Evolutionary conservation across 2,329 filamentous ascomycete species (phyloP), one percentile per base, ranked within the genome.

Genomic region (Cryphonectria parasitica): DNA sequence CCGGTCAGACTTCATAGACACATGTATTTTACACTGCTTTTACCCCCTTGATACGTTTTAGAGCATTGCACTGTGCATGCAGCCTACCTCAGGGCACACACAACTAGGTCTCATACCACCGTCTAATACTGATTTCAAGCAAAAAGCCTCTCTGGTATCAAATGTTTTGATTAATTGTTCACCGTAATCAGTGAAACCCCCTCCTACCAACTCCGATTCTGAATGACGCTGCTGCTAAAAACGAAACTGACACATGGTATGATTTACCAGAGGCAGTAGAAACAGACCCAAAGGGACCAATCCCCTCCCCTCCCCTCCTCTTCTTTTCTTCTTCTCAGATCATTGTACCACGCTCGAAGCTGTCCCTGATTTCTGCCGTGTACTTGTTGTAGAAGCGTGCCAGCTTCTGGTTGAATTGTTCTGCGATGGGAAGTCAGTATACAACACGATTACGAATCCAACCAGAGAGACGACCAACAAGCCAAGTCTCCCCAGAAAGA

Each of bases 401-500:
- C 81, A 99, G 85, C 84, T 99, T 98, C 84, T 97, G 91, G 89
- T 99, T 99, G 85, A 99, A 99, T 86, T 98, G 94, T 87, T 98
- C 98, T 68, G 66, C 28, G 25, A 2, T n/a, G 13, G 17, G 41
- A 34, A 19, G 39, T 68, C n/a, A 68, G 66, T 36, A 67, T 25
- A 45, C 45, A 45, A 22, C 22, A 28, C 54, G 15, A 45, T 17
- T 25, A 10, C 7, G 22, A 22, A 25, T 0, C 36, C 7, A 43
- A 43, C 52, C 22, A 34, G n/a, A 41, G 22, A 17, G 25, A 63
- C 58, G 15, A 25, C 31, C 1, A 31, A 28, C n/a, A 31, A 31
- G 54, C 10, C n/a, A 58, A 19, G 17, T 1, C 28, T 1, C 28
- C 31, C 4, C 15, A 22, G 58, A n/a, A 15, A 3, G 39, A 31